Evolutionary conservation across 257 asterid species (phyloP).

Genomic region (Lantana camara): DNA sequence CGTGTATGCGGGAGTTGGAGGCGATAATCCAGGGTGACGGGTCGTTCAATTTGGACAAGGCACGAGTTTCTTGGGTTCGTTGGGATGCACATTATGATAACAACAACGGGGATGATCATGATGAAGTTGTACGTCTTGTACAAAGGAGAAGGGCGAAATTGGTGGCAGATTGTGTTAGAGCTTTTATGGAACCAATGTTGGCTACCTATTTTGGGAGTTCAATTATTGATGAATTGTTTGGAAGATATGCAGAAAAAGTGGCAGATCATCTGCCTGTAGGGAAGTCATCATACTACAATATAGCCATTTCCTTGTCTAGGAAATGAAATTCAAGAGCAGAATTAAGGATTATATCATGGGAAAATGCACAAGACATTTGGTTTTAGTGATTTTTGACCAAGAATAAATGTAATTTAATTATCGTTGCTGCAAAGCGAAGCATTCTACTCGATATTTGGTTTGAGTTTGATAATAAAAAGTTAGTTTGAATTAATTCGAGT

Average conservation of each 20-base stretch:
- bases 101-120: no score
- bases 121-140: not conserved
- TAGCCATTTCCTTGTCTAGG: not conserved
- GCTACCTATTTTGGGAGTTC: constrained; percentile 15
- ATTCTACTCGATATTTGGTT: no score
- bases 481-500: no score
- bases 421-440: no score
- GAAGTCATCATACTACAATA: not conserved
- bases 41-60: constrained; percentile 26
- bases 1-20: constrained; percentile 28
- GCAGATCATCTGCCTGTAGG: not conserved
- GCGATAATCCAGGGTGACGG: constrained; percentile 25
- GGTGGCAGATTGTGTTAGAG: constrained; percentile 3
- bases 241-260: not conserved
- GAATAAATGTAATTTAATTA: no score
- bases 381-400: no score
- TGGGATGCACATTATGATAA: not conserved
- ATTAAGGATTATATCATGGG: no score
- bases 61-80: not conserved
- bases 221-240: not conserved
- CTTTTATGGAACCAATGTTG: constrained; percentile 14
- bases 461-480: no score
- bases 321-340: no score
- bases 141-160: not conserved
- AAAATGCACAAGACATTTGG: no score